Base-by-base conservation (phyloP, 1,139 yeast species). In the Blastobotrys indianensis region DNA sequence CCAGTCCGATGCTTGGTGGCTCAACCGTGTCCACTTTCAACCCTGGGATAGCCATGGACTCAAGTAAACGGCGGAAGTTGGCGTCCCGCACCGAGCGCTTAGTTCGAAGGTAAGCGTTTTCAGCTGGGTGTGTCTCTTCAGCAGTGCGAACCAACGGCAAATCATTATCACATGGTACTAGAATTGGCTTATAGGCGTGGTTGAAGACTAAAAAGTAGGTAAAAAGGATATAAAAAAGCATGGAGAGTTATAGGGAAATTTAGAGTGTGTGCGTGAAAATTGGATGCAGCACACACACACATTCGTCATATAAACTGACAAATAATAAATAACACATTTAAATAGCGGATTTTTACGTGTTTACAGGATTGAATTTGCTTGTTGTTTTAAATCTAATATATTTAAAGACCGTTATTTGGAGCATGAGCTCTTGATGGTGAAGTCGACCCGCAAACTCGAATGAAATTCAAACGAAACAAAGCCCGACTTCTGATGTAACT, bases 1-100 rank as follows among this genome's bases (percentile, higher is more conserved):
- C 84, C 16, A 85, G 59, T 1, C 80, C 94, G 42, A 84, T 70
- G 15, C 37, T 38, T 7, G 32, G 17, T 9, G 32, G 35, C 1
- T 20, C 15, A 12, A 44, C 29, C 7, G 11, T 10, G 16, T 16
- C 31, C 7, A 40, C 8, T 11, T 44, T 34, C 9, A 44, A 20
- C n/a, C 32, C 38, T 3, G 40, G 38, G 12, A 44, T 16, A 4
- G 20, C 41, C 20, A 37, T 37, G 10, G 28, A 9, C 12, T n/a
- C 9, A 2, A 44, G 28, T 4, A 44, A n/a, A 11, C 20, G 36
- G 10, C 32, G 34, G 9, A 40, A 15, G n/a, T 28, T 36, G 11
- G 31, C 31, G n/a, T 23, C 32, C 10, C 47, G 25, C 10, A 11
- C 15, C 16, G 15, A n/a, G 10, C 28, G 15, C 35, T 44, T 44